These are phyloP conservation scores for Fusarium virguliforme DNA, from an alignment of 2,329 filamentous ascomycete species.

Conservation along the genomic window DNA sequence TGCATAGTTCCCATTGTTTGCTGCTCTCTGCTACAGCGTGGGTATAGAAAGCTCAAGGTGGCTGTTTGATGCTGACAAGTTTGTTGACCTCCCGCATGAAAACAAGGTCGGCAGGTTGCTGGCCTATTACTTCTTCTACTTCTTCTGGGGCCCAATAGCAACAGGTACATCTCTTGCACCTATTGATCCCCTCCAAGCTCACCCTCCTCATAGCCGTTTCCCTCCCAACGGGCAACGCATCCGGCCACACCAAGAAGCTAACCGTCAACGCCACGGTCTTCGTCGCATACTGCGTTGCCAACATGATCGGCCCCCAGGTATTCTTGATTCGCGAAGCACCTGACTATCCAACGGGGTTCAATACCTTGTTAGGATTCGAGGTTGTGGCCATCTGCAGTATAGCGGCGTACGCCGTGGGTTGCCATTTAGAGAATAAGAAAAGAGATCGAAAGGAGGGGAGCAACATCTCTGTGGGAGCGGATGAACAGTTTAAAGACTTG, in stretches of 20 bases:
- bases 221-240: constrained; percentile 48
- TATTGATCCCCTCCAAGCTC: constrained; percentile 11
- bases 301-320: constrained; percentile 54
- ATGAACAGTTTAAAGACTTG: constrained; percentile 13
- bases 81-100: constrained; percentile 52
- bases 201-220: constrained; percentile 25
- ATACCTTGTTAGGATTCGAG: constrained; percentile 12
- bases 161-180: constrained; percentile 26
- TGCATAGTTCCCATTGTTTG: constrained; percentile 33
- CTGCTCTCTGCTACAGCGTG: constrained; percentile 11
- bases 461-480: not conserved
- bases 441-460: constrained; percentile 12
- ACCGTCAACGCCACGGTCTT: constrained; percentile 63
- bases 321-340: constrained; percentile 64
- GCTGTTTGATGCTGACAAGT: not conserved
- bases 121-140: constrained; percentile 32
- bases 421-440: not conserved
- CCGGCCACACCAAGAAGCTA: constrained; percentile 52
- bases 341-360: constrained; percentile 55
- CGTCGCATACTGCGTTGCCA: constrained; percentile 62
- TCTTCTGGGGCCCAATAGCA: constrained; percentile 52
- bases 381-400: constrained; percentile 15
- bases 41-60: not conserved
- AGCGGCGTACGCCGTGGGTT: not conserved
- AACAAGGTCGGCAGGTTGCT: constrained; percentile 58